Base-by-base conservation (phyloP, 2,329 filamentous ascomycete species). In the Aspergillus niger region DNA sequence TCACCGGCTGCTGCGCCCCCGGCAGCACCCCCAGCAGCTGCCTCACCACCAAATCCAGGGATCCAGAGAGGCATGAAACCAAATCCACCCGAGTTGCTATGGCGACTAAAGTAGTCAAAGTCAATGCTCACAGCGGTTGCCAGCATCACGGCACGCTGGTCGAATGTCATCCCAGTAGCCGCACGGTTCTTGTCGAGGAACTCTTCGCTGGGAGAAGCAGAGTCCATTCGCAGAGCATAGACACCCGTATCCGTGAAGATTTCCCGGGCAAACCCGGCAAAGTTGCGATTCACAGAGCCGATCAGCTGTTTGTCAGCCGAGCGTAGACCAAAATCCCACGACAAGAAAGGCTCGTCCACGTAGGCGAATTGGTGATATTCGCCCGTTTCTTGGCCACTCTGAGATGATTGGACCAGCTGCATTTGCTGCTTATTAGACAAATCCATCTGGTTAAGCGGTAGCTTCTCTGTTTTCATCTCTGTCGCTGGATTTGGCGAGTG, bases 51-150 rank as follows among this genome's bases (percentile, higher is more conserved):
- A 8, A 74, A 69, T 7, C 76, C 78, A 1, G 81, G 80, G 60
- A 84, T 76, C 74, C 80, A 82, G 53, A 86, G 68, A 0, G 85
- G 85, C 70, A 87, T 79, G 41, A 81, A 79, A 1, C 82, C 77
- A 47, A 81, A 71, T 15, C 80, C 75, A 8, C 79, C 79, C 2
- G 76, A 70, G 17, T 77, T 72, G 56, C 83, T 86, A 63, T 88
- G 84, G 2, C 85, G 79, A 60, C 85, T 88, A 75, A 89, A 89
- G 72, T 89, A 89, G 69, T 89, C 86, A 61, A 88, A 89, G 67
- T 89, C 86, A 50, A 89, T 81, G 58, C 80, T 85, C 11, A 89
- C 86, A 6, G 86, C 86, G 0, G 86, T 87, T 8, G 86, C 86
- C 8, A 89, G 79, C 86, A 89, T 88, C 26, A 88, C 81, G 2